Base-by-base conservation (phyloP, 805 yeast genomes). In the Isabelozyma pseudorhagii region DNA sequence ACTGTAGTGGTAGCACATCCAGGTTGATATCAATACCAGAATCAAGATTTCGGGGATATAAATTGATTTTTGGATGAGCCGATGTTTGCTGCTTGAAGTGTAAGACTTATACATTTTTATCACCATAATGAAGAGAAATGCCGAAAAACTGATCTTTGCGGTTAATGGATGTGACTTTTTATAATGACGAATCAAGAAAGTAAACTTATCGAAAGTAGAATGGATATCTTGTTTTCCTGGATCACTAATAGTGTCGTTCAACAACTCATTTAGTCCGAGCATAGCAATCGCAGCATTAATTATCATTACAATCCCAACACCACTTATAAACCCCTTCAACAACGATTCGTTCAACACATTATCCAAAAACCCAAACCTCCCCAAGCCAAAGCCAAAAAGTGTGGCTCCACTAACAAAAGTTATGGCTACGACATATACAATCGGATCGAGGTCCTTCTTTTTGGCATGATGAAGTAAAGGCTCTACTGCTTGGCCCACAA, bases 11-110 rank as follows among this genome's bases (percentile, higher is more conserved):
- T 65, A 61, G 8, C 88, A 81, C 7, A 87, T 61, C 3, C 80
- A 48, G 0, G 92, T 82, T 0, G 87, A 74, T 0, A 81, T 59
- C 0, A 83, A 69, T 1, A 93, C 91, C n/a, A 87, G 86, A 4
- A 87, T 58, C 50, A 93, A 71, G 38, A 93, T 92, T 55, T 93
- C 98, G 0, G 99, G 98, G 31, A 94, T 66, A 51, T 86, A 87
- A 0, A 84, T 76, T 9, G 82, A 75, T 50, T 73, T 67, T 38
- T 74, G 51, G 48, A 49, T 52, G 50, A 53, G 46, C 10, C 46
- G 56, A 15, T 50, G 53, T 17, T 54, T 53, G n/a, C 58, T 57
- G 27, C 52, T 63, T 4, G 59, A 50, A 3, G 67, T 67, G 45
- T 64, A 56, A 28, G 74, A 58, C 55, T 68, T 70, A 48, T 72